phyloP scores from a whole-genome alignment of 1,284 basidiomycete species.

The Paramarasmius palmivorus region DNA sequence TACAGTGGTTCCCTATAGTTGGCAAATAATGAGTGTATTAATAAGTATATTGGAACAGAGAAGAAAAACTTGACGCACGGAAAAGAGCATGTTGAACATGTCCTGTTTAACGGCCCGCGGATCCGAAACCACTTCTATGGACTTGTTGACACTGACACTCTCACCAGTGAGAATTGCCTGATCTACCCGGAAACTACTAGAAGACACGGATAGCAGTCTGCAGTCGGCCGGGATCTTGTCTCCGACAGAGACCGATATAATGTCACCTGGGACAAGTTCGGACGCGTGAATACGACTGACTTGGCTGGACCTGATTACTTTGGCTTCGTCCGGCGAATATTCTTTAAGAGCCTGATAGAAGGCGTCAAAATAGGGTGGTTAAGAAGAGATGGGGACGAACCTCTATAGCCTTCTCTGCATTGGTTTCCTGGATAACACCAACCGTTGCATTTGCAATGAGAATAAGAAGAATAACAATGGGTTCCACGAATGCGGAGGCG shows the following conservation, averaged over 20 bases:
- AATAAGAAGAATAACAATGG: slow-evolving; percentile 90
- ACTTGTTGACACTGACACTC: slow-evolving; percentile 86
- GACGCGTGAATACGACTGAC: slow-evolving; percentile 78
- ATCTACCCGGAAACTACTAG: slow-evolving; percentile 90
- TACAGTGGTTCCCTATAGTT: slow-evolving; percentile 82
- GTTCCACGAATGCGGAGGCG: slow-evolving; percentile 88
- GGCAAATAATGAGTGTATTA: neutral
- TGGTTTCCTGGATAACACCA: slow-evolving; percentile 93
- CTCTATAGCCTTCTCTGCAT: slow-evolving; percentile 94
- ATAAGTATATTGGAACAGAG: neutral
- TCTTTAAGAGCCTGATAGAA: slow-evolving; percentile 80
- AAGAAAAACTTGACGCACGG: slow-evolving; percentile 41
- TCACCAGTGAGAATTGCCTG: slow-evolving; percentile 96
- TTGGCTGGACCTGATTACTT: slow-evolving; percentile 78
- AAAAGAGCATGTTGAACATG: slow-evolving; percentile 93
- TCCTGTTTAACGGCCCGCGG: slow-evolving; percentile 89
- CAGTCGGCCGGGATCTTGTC: slow-evolving; percentile 96
- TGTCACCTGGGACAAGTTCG: slow-evolving; percentile 91
- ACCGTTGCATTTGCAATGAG: slow-evolving; percentile 93
- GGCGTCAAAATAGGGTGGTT: slow-evolving; percentile 13
- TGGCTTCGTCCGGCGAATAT: slow-evolving; percentile 94
- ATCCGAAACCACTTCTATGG: slow-evolving; percentile 65
- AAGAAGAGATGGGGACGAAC: slow-evolving; percentile 47
- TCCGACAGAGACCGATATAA: slow-evolving; percentile 87
- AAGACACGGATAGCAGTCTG: slow-evolving; percentile 84